phyloP scores from a whole-genome alignment of 805 yeast genomes.

The Saccharomycopsis microspora region DNA sequence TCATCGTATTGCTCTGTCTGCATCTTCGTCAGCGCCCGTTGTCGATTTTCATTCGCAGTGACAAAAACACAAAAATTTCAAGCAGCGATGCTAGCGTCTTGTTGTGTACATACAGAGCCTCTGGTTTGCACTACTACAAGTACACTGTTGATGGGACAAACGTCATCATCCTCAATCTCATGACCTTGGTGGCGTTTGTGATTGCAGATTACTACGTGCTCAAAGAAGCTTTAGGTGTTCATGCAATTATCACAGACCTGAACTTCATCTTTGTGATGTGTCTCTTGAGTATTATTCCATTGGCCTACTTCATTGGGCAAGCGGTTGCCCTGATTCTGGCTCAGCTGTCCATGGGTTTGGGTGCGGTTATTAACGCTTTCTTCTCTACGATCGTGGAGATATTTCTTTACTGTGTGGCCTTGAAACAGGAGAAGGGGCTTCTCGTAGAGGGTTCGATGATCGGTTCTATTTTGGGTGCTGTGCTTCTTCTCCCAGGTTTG shows the following conservation, averaged over 20 bases:
- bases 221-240: constrained; percentile 32
- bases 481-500: constrained; percentile 79
- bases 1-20: constrained; percentile 50
- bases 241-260: constrained; percentile 43
- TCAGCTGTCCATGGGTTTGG: constrained; percentile 97
- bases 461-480: constrained; percentile 90
- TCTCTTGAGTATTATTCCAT: constrained; percentile 75
- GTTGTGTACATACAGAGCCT: constrained; percentile 83
- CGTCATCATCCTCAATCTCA: constrained; percentile 78
- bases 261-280: constrained; percentile 63
- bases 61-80: constrained; percentile 26
- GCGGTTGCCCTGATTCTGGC: constrained; percentile 99
- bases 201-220: constrained; percentile 65
- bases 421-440: constrained; percentile 72
- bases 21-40: constrained; percentile 87
- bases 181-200: constrained; percentile 70
- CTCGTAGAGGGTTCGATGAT: constrained; percentile 93
- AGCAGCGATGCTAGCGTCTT: constrained; percentile 43
- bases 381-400: constrained; percentile 94
- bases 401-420: constrained; percentile 78
- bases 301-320: constrained; percentile 95
- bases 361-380: constrained; percentile 96
- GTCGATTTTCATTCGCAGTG: constrained; percentile 66
- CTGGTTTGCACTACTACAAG: constrained; percentile 89
- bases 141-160: constrained; percentile 95